Percentiles rank a stretch among this genome's conserved stretches.
Conservation (phyloP, 805 yeast species). For the Saccharomyces kudriavzevii region DNA sequence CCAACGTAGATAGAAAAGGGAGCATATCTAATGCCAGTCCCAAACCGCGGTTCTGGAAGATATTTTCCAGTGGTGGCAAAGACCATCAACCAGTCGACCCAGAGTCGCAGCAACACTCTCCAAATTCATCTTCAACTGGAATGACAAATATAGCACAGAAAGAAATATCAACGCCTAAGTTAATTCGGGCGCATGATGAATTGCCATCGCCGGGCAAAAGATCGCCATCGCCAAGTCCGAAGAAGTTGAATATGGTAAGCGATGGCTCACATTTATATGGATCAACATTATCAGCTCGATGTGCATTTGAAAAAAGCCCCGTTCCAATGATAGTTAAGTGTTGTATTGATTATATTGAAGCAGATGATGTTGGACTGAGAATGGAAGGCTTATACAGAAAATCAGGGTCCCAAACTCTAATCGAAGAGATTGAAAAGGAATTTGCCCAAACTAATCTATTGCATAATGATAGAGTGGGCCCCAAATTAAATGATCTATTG, state of each 20-base stretch:
- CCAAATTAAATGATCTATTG: slow-evolving; percentile 31
- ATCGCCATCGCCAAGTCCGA: background rate
- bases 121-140: background rate
- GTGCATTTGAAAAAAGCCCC: slow-evolving; percentile 48
- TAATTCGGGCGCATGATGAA: background rate
- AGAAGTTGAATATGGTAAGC: background rate
- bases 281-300: slow-evolving; percentile 53
- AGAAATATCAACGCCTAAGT: background rate
- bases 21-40: slow-evolving; percentile 7
- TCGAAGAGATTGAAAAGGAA: slow-evolving; percentile 25
- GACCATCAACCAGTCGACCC: slow-evolving; percentile 4
- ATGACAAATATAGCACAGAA: background rate
- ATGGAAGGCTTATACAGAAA: slow-evolving; percentile 86
- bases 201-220: background rate
- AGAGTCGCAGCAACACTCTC: slow-evolving; percentile 2
- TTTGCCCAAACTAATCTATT: slow-evolving; percentile 17
- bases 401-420: slow-evolving; percentile 64
- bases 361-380: slow-evolving; percentile 49
- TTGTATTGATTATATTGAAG: slow-evolving; percentile 72
- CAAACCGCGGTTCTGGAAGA: slow-evolving; percentile 30
- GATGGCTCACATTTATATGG: slow-evolving; percentile 18
- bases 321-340: slow-evolving; percentile 67
- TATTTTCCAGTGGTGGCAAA: slow-evolving; percentile 17
- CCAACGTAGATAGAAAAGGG: background rate
- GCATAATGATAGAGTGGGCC: slow-evolving; percentile 29